Conservation (phyloP, 306 rosid species). For the Cucurbita moschata region DNA sequence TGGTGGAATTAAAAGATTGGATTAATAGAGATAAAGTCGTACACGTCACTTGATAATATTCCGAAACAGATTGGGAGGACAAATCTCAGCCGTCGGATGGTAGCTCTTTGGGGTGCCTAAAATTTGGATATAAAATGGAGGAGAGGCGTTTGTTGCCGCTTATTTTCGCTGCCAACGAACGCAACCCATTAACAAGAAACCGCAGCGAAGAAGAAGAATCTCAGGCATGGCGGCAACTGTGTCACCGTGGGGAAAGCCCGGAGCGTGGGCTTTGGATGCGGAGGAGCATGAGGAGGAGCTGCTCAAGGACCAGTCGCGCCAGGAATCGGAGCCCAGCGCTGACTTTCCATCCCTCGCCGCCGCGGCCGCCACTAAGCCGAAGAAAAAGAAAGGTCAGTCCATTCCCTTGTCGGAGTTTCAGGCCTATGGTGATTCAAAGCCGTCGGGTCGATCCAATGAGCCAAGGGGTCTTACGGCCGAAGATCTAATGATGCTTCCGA, state of each 20-base stretch:
- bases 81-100: not conserved
- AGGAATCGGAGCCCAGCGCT: slow-evolving; percentile 10
- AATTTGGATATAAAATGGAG: not conserved
- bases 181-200: not conserved
- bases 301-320: slow-evolving; percentile 22
- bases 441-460: slow-evolving; percentile 7
- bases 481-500: slow-evolving; percentile 53
- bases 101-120: not conserved
- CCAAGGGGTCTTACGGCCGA: slow-evolving; percentile 17
- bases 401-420: slow-evolving; percentile 47
- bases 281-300: slow-evolving; percentile 70
- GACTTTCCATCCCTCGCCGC: slow-evolving; percentile 79
- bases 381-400: slow-evolving; percentile 77
- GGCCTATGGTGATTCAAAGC: slow-evolving; percentile 28
- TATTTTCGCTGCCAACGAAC: not conserved
- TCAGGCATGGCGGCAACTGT: slow-evolving; percentile 72
- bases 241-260: slow-evolving; percentile 83
- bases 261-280: slow-evolving; percentile 90
- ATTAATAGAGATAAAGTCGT: not conserved
- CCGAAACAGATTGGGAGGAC: not conserved
- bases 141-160: not conserved
- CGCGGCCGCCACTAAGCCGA: slow-evolving; percentile 61
- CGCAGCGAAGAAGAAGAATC: not conserved
- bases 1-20: not conserved
- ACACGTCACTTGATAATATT: not conserved